A percentile compares a stretch with the other conserved stretches of the same genome.
phyloP scores from a whole-genome alignment of 2,329 filamentous ascomycete species.

The Lizonia empirigonia region DNA sequence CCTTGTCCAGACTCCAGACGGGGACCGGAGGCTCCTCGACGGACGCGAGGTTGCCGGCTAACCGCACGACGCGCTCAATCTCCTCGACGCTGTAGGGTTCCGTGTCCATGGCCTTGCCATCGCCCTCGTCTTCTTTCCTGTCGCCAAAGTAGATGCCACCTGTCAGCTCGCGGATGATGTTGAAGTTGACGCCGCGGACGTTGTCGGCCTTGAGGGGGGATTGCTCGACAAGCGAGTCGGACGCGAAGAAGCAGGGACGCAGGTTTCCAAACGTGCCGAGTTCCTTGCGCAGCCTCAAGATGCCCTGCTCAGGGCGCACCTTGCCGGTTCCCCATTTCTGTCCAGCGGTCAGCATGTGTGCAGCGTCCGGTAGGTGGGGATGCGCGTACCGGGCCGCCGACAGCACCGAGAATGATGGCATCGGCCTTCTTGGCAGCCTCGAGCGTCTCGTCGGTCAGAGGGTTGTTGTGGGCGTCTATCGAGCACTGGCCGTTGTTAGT shows the following conservation, averaged over 20 bases:
- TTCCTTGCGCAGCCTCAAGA: slow-evolving; percentile 89
- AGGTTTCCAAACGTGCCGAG: slow-evolving; percentile 95
- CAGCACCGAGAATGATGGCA: slow-evolving; percentile 89
- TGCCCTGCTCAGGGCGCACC: slow-evolving; percentile 89
- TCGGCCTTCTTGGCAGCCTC: slow-evolving; percentile 81
- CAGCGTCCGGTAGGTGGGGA: neutral
- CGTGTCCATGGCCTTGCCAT: slow-evolving; percentile 77
- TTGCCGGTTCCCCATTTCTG: slow-evolving; percentile 88
- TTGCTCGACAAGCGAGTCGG: slow-evolving; percentile 76
- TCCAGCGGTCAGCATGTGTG: slow-evolving; percentile 16
- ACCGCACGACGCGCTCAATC: slow-evolving; percentile 83
- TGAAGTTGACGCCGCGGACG: slow-evolving; percentile 87
- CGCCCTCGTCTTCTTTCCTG: slow-evolving; percentile 77
- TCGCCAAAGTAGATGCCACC: slow-evolving; percentile 96
- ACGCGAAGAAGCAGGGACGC: slow-evolving; percentile 93
- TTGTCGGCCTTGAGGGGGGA: slow-evolving; percentile 87
- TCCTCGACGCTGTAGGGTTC: slow-evolving; percentile 85
- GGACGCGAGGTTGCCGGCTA: slow-evolving; percentile 81
- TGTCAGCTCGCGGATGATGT: slow-evolving; percentile 89
- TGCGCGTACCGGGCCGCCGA: slow-evolving; percentile 77
- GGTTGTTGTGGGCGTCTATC: slow-evolving; percentile 78
- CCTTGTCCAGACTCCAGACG: slow-evolving; percentile 92
- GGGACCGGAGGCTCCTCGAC: slow-evolving; percentile 75
- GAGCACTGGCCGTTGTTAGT: slow-evolving; percentile 67
- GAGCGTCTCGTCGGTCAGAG: slow-evolving; percentile 84